Evolutionary conservation across 202 grass and related monocot genomes (phyloP).

Genomic region (Hordeum pubiflorum): DNA sequence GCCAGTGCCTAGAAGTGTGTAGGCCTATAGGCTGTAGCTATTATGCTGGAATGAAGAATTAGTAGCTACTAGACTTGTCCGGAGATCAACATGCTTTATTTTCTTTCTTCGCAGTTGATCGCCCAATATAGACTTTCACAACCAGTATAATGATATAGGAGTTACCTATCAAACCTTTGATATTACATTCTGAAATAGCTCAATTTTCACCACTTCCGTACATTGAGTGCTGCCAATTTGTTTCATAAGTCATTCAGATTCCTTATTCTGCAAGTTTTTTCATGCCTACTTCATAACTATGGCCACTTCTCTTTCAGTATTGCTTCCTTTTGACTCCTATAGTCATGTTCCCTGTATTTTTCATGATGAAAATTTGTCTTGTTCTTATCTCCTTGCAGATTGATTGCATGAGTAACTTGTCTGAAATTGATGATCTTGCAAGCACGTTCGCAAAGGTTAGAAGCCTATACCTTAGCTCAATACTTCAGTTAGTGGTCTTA

Average conservation of each 20-base stretch:
- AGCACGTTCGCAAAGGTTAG: slow-evolving; percentile 90
- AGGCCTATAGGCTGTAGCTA: background rate
- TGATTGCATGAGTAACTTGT: slow-evolving; percentile 67
- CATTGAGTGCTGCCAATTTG: background rate
- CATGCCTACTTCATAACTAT: background rate
- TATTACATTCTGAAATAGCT: background rate
- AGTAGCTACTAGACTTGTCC: background rate
- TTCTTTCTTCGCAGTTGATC: background rate
- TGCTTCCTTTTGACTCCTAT: background rate
- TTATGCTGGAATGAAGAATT: background rate
- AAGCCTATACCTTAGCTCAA: slow-evolving; percentile 8
- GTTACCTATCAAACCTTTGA: background rate
- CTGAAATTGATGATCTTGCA: slow-evolving; percentile 94
- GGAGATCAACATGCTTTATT: background rate
- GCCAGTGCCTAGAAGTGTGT: background rate
- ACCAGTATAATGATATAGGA: background rate
- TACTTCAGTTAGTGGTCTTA: slow-evolving; percentile 9
- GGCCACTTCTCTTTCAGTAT: background rate
- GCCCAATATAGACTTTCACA: background rate
- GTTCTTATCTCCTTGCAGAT: slow-evolving; percentile 46
- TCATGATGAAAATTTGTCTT: slow-evolving; percentile 12
- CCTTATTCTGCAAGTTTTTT: background rate
- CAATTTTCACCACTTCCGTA: background rate
- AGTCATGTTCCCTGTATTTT: slow-evolving; percentile 16
- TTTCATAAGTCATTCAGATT: background rate